Base-by-base conservation (phyloP, 2,329 filamentous ascomycete species). In the Lecanicillium sp. region DNA sequence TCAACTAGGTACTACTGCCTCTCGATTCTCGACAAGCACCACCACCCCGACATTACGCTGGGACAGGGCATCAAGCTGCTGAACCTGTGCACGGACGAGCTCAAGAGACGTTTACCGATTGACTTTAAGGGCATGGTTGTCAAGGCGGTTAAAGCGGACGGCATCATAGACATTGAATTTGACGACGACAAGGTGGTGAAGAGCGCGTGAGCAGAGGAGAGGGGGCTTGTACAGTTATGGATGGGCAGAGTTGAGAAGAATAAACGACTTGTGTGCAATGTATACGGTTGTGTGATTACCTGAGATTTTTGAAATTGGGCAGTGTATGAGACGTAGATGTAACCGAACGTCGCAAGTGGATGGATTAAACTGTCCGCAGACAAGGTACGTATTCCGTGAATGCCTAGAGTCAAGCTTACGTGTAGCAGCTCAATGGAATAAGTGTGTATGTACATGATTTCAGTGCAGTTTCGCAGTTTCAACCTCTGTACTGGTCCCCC, bases 121-220 rank as follows among this genome's bases (percentile, higher is more conserved):
- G 93, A 98, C 68, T 98, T 97, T 80, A 98, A 98, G 78, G 93
- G 93, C 32, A 87, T 95, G 83, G 63, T 78, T 45, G 90, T 98
- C 60, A 97, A 97, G 78, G 86, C 90, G 29, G 83, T 98, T 61
- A 95, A 90, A 53, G 95, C 94, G 73, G 89, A 97, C 59, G 93
- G 94, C 10, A 85, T 98, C 53, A 74, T 80, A 58, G 88, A 93
- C 60, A 79, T 94, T 60, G 81, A 88, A 55, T 94, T 90, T 66
- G 86, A 91, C 64, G 88, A 95, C 64, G 84, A 86, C 70, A 83
- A 82, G 67, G 71, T 84, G 51, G 81, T 86, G 30, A 79, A 78
- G 67, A 69, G 73, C 57, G 76, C 81, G 59, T 85, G 63, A 73
- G 57, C 38, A 9, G 33, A 20, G 29, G 21, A 45, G 33, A 42